Evolutionary conservation across 2,329 filamentous ascomycete species (phyloP).

Genomic region (Eutypella sp.): DNA sequence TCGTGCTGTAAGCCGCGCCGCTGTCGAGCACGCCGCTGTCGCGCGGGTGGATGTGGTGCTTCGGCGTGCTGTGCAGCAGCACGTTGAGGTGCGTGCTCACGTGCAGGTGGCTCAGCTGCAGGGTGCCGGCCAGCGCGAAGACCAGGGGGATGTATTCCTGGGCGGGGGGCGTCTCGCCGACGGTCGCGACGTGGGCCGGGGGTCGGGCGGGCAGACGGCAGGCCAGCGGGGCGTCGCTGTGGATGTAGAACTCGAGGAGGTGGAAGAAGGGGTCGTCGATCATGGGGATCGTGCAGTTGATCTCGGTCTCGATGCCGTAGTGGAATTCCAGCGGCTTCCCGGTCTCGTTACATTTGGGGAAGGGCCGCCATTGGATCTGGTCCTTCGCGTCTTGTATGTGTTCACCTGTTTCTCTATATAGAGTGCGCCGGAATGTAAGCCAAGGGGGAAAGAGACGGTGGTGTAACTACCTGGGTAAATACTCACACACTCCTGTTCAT

Average conservation of each 20-base stretch:
- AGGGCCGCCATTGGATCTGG: constrained; percentile 87
- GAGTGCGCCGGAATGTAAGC: too few relatives aligned
- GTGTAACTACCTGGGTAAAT: background rate
- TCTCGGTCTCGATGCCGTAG: constrained; percentile 77
- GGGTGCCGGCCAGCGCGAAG: constrained; percentile 81
- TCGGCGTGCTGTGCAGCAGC: constrained; percentile 66
- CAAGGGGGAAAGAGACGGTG: background rate
- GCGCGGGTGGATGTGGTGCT: constrained; percentile 57
- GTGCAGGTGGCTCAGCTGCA: constrained; percentile 86
- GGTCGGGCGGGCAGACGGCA: constrained; percentile 86
- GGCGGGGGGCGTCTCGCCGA: constrained; percentile 45
- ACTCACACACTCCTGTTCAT: constrained; percentile 69
- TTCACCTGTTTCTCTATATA: constrained; percentile 86
- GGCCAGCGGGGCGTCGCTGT: constrained; percentile 87
- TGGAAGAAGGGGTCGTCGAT: constrained; percentile 79
- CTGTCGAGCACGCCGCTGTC: constrained; percentile 79
- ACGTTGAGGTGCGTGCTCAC: constrained; percentile 87
- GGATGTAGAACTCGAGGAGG: constrained; percentile 93
- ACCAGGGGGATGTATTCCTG: constrained; percentile 76
- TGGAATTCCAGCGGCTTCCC: constrained; percentile 73
- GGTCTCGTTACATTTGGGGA: constrained; percentile 87
- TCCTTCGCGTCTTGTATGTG: constrained; percentile 78
- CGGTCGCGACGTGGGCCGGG: constrained; percentile 46
- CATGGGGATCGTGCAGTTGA: constrained; percentile 78
- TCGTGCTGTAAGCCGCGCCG: constrained; percentile 80